Evolutionary conservation across 179 eudicot species (phyloP), one percentile per base, ranked within the genome.

Genomic region (Actinidia chinensis): DNA sequence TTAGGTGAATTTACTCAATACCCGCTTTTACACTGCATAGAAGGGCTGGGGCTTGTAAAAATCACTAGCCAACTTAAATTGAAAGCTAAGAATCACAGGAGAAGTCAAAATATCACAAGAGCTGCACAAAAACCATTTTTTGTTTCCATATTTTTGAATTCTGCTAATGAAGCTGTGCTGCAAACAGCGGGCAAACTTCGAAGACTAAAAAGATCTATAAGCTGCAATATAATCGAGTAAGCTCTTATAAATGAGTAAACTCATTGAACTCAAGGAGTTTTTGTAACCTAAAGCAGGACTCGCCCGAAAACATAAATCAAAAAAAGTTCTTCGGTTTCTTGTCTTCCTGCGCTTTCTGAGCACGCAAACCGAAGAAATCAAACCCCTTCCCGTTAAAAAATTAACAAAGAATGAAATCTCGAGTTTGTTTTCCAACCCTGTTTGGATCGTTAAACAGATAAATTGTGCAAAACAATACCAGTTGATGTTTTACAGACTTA

Each of bases 271-370:
- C 64, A 54, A 40, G 50, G 40, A 12, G 33, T n/a, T 54, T n/a
- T 25, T 18, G 17, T 73, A 22, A 22, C 0, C 47, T 36, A 2
- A 20, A 44, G 12, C 42, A 4, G 2, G 42, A 73, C 10, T 33
- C 6, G 68, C 48, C 4, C 60, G n/a, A 20, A 55, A 11, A 10
- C 2, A 22, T 42, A n/a, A 22, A 1, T 14, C 5, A 28, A 74
- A 44, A 43, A 44, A 65, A n/a, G n/a, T n/a, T n/a, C 18, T 18
- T 5, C 69, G 17, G 3, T 42, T n/a, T 68, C 25, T 8, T 40
- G 66, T 42, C n/a, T 40, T 72, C 63, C 63, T 28, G 76, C 17
- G 47, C 28, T 51, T 71, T 71, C 43, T 50, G 43, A 51, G 75
- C 22, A 54, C 17, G 5, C 36, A 55, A 73, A 20, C 28, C 55